These are phyloP conservation scores for Aspergillus brasiliensis DNA, from an alignment of 2,329 filamentous ascomycete genomes.

Conservation along the genomic window DNA sequence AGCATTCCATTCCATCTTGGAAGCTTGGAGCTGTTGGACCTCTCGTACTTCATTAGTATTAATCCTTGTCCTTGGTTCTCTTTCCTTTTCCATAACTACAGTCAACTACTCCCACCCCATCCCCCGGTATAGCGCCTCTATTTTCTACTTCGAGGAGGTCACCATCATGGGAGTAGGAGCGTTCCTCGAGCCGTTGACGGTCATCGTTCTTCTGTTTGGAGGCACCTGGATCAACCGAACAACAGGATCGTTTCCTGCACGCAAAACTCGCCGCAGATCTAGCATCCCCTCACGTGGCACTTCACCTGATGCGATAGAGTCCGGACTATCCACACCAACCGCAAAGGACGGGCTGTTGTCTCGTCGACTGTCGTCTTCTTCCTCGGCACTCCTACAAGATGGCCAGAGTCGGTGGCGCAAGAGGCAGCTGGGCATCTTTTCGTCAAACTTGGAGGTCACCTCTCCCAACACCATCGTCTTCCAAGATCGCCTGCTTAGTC, in stretches of 20 bases:
- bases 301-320: slow-evolving; percentile 45
- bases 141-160: not conserved
- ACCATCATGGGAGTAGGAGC: slow-evolving; percentile 57
- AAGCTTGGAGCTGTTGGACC: not conserved
- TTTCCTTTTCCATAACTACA: not conserved
- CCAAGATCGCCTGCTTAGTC: slow-evolving; percentile 61
- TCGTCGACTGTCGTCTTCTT: slow-evolving; percentile 35
- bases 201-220: slow-evolving; percentile 61
- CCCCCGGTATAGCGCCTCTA: not conserved
- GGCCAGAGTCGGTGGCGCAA: slow-evolving; percentile 54
- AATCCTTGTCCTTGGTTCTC: not conserved
- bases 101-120: not conserved
- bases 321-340: slow-evolving; percentile 42
- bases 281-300: slow-evolving; percentile 20
- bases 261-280: slow-evolving; percentile 24
- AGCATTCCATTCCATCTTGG: not conserved
- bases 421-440: slow-evolving; percentile 51
- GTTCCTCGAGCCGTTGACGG: slow-evolving; percentile 63
- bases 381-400: slow-evolving; percentile 40
- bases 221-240: slow-evolving; percentile 64
- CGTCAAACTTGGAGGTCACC: slow-evolving; percentile 51
- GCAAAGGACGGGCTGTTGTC: slow-evolving; percentile 39
- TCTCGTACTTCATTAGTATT: not conserved
- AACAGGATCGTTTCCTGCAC: slow-evolving; percentile 36
- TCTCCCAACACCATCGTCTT: slow-evolving; percentile 66